phyloP scores from a whole-genome alignment of 805 yeast genomes.

The Martiniozyma abietophila region DNA sequence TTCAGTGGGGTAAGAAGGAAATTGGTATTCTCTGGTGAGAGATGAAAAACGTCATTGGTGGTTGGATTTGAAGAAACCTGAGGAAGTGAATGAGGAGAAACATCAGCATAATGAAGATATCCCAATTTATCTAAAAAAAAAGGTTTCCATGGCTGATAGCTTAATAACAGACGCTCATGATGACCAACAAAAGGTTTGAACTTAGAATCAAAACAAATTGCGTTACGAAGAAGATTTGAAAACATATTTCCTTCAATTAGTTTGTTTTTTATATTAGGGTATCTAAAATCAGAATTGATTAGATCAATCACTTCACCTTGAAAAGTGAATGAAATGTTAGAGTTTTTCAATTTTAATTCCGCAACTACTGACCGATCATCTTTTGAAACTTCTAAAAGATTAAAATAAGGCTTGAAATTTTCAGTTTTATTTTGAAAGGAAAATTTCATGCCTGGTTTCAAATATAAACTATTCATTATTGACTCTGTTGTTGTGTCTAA shows the following conservation, averaged over 20 bases:
- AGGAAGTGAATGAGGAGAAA: too few species aligned
- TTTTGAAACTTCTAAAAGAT: too few species aligned
- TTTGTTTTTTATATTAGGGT: conserved; percentile 14
- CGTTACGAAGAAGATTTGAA: conserved; percentile 22
- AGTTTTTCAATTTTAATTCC: too few species aligned
- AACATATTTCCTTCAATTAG: conserved; percentile 25
- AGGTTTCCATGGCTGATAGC: conserved; percentile 20
- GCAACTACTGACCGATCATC: too few species aligned
- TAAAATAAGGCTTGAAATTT: too few species aligned
- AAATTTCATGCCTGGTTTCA: conserved; percentile 4
- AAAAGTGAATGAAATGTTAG: neutral
- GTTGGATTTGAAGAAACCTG: conserved; percentile 8
- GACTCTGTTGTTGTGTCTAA: too few species aligned
- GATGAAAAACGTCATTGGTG: too few species aligned
- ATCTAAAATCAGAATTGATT: conserved; percentile 21
- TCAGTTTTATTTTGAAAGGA: too few species aligned
- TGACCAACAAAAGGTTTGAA: conserved; percentile 20
- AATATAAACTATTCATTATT: conserved; percentile 5
- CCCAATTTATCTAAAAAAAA: conserved; percentile 24
- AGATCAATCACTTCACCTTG: conserved; percentile 25
- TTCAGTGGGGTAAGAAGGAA: too few species aligned
- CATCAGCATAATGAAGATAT: too few species aligned
- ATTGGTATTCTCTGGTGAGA: too few species aligned
- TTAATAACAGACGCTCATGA: conserved; percentile 11
- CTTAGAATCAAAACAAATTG: conserved; percentile 20